These are phyloP conservation scores for Oidium heveae DNA, from an alignment of 2,329 filamentous ascomycete species.

Conservation along the genomic window DNA sequence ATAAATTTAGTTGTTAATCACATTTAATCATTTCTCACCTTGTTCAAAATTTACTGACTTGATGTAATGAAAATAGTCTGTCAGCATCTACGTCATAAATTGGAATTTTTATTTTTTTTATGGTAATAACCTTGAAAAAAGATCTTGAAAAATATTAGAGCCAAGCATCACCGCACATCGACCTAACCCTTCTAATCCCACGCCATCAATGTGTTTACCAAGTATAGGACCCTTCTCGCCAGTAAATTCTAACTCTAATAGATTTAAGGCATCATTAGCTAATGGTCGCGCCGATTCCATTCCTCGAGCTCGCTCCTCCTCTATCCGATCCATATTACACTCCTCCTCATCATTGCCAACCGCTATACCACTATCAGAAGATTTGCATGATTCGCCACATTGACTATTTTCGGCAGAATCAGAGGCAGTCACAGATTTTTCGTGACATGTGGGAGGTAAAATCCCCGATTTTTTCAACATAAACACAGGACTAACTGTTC, in stretches of 20 bases:
- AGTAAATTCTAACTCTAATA: slow-evolving; percentile 8
- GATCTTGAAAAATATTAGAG: too few relatives aligned
- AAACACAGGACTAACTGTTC: slow-evolving; percentile 64
- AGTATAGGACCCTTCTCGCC: slow-evolving; percentile 11
- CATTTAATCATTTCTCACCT: too few relatives aligned
- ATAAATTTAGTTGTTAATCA: too few relatives aligned
- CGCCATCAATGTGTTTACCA: slow-evolving; percentile 16
- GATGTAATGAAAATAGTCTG: too few relatives aligned
- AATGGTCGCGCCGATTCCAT: slow-evolving; percentile 6
- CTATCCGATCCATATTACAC: slow-evolving; percentile 3
- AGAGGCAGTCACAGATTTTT: not conserved
- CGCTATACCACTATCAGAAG: slow-evolving; percentile 7
- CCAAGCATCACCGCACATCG: not conserved
- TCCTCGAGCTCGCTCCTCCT: slow-evolving; percentile 6
- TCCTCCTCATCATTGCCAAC: slow-evolving; percentile 3
- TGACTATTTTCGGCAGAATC: not conserved
- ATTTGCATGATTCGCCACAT: slow-evolving; percentile 1
- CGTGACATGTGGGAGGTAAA: slow-evolving; percentile 39
- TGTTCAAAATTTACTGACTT: too few relatives aligned
- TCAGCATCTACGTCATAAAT: too few relatives aligned
- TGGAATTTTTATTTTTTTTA: too few relatives aligned
- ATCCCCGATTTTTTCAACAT: slow-evolving; percentile 47
- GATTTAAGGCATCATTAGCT: slow-evolving; percentile 6
- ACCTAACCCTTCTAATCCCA: slow-evolving; percentile 14
- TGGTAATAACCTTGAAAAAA: too few relatives aligned